Base-by-base conservation (phyloP, 306 rosid species). In the Fragaria nilgerrensis region DNA sequence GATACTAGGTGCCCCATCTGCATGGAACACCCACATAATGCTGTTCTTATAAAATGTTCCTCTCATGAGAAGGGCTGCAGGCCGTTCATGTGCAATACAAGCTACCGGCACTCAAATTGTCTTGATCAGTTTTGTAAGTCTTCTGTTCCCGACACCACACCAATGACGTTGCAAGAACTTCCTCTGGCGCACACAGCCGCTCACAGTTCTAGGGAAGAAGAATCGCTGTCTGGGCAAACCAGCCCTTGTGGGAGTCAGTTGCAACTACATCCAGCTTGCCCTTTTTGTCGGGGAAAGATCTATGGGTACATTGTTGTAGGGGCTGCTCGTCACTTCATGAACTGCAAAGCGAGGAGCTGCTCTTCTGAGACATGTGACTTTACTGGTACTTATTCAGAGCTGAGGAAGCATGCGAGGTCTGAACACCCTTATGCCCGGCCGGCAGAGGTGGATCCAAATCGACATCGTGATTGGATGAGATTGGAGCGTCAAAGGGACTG, bases 81-180 rank as follows among this genome's bases (percentile, higher is more conserved):
- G 56, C 87, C 98, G 49, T 93, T 81, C 75, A 89, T 91, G 94
- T 93, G 98, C 86, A 88, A 91, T 77, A 91, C 93, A 27, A 93
- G 98, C 86, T 81, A 80, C 75, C 85, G 96, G 70, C 98, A 89
- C 88, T 91, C 98, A 47, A 91, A 91, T 70, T 93, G 98, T 82
- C 90, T 93, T 37, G 95, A 93, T 70, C 98, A 87, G 87, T 92
- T 88, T 71, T 87, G 93, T 67, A 88, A 90, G 88, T 84, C 89
- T 14, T 87, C 83, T 87, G 87, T 77, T 77, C 80, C 89, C 45
- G 73, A 77, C 81, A 78, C 88, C 62, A 81, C 88, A 29, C 70
- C 89, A 23, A 64, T 81, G 81, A 72, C 79, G 70, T 82, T 91
- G 77, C 84, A 80, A 85, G 87, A 86, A 83, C 86, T 83, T 83